Percentiles rank a stretch among this genome's conserved stretches.
Evolutionary conservation across 257 asterid species (phyloP).

Genomic region (Nicotiana paniculata): DNA sequence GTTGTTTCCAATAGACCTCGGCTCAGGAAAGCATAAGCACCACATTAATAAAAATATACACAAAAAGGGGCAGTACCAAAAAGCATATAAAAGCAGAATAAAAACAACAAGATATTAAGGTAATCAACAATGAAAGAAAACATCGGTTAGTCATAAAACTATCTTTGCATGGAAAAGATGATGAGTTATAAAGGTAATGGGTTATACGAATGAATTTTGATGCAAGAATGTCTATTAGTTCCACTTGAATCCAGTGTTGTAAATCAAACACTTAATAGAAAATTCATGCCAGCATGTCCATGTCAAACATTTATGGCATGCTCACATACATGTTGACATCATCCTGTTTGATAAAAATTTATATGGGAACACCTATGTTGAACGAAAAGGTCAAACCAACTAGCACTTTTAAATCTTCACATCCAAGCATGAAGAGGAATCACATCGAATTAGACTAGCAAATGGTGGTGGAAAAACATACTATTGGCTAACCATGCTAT

Average conservation of each 20-base stretch:
- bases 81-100: too few relatives aligned
- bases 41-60: too few relatives aligned
- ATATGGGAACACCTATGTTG: not conserved
- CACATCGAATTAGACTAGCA: not conserved
- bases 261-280: not conserved
- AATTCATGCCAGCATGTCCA: not conserved
- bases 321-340: not conserved
- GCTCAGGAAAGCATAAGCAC: too few relatives aligned
- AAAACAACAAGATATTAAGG: too few relatives aligned
- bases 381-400: not conserved
- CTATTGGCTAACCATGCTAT: not conserved
- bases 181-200: not conserved
- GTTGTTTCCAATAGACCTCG: too few relatives aligned
- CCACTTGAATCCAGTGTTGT: not conserved
- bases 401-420: not conserved
- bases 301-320: not conserved
- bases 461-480: not conserved
- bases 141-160: not conserved
- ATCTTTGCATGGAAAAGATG: not conserved
- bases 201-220: not conserved
- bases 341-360: not conserved
- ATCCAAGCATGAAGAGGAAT: not conserved
- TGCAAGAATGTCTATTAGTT: not conserved
- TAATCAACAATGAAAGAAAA: too few relatives aligned
- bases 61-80: too few relatives aligned